A percentile compares a stretch with the other conserved stretches of the same genome.
phyloP scores from a whole-genome alignment of 2,329 filamentous ascomycete species.

The Fusarium sp. region DNA sequence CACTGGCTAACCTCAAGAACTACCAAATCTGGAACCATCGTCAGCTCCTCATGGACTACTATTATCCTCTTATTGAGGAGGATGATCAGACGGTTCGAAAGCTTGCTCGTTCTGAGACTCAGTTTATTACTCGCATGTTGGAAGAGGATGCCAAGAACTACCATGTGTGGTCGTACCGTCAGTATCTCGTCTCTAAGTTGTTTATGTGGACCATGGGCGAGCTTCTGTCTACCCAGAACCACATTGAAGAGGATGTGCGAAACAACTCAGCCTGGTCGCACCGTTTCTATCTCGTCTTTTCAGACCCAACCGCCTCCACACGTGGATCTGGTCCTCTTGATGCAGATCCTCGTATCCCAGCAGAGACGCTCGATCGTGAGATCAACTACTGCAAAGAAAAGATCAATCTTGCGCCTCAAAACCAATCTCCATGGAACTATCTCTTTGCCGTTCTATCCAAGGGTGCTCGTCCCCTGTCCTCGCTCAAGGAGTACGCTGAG shows the following conservation, averaged over 20 bases:
- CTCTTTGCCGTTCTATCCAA: slow-evolving; percentile 79
- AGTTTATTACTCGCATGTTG: slow-evolving; percentile 85
- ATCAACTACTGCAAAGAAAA: slow-evolving; percentile 77
- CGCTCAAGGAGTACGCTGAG: slow-evolving; percentile 60
- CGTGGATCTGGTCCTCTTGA: slow-evolving; percentile 61
- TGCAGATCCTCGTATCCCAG: slow-evolving; percentile 67
- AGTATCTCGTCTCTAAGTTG: slow-evolving; percentile 73
- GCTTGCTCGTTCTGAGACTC: slow-evolving; percentile 73
- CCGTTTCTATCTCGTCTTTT: slow-evolving; percentile 91
- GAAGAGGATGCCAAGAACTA: slow-evolving; percentile 94
- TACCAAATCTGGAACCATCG: slow-evolving; percentile 96
- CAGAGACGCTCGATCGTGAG: slow-evolving; percentile 77
- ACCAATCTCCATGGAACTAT: slow-evolving; percentile 95
- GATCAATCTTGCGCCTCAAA: slow-evolving; percentile 86
- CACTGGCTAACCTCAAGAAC: slow-evolving; percentile 90
- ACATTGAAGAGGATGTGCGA: slow-evolving; percentile 83
- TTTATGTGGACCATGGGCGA: slow-evolving; percentile 78
- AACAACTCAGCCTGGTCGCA: slow-evolving; percentile 99
- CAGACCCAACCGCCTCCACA: slow-evolving; percentile 64
- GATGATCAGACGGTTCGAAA: slow-evolving; percentile 63
- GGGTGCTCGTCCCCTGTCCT: slow-evolving; percentile 63
- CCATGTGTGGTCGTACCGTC: slow-evolving; percentile 96
- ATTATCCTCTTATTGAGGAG: slow-evolving; percentile 69
- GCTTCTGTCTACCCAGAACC: slow-evolving; percentile 74
- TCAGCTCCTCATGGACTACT: slow-evolving; percentile 71